Evolutionary conservation across 1,139 yeast species (phyloP), one percentile per base, ranked within the genome.

Genomic region (Ogataea hybrid): DNA sequence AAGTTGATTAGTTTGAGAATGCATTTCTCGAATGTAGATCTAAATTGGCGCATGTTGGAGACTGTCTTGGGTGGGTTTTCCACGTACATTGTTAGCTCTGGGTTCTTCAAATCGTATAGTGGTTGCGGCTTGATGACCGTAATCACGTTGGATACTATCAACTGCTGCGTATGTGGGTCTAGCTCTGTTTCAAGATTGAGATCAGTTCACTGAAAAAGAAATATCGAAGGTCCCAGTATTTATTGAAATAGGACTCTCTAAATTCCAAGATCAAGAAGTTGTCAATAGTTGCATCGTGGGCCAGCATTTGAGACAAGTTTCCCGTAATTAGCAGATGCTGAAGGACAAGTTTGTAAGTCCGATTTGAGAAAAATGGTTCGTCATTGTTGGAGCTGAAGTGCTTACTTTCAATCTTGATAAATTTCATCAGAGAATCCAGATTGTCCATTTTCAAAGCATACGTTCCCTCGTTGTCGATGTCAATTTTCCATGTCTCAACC

Each of bases 161-260:
- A 35, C 36, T 56, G 54, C 34, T 60, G 54, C n/a, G 12, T 25
- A 3, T 50, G 51, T 5, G 7, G 16, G 12, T 39, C 38, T 8
- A 12, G 25, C 6, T 33, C 35, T 7, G 37, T 11, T 12, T 46
- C 18, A 39, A 12, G 5, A 50, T 53, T 14, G 36, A 41, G 46
- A 31, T 53, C 37, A 48, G 39, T 42, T 71, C 75, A 35, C 71
- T 64, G 55, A 80, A 76, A 49, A 83, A 79, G 55, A 80, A 84
- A 54, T 68, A 81, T 57, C 82, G 87, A 43, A 84, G 65, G 58
- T 84, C 94, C 70, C 83, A 80, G 58, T 71, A 70, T 45, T 70
- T 69, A 25, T 60, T 57, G 54, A 82, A 80, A 47, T 75, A 79
- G 28, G 68, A 69, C 17, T 74, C 79, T 32, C 72, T 58, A 53